A percentile compares a stretch with the other conserved stretches of the same genome.
phyloP scores from a whole-genome alignment of 805 yeast species.

The Saccharomycopsis amapae region DNA sequence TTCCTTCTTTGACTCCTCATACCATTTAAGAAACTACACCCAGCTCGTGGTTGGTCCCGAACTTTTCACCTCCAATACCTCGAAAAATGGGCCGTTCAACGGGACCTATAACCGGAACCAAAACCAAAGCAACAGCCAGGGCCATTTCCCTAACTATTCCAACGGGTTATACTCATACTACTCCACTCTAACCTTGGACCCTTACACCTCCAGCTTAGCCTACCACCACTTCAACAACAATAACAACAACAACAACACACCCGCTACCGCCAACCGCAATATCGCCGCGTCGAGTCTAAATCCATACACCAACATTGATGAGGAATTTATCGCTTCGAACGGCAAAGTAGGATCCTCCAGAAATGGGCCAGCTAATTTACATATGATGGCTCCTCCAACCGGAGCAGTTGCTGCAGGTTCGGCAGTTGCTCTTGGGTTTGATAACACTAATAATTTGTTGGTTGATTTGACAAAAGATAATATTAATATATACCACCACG shows the following conservation, averaged over 20 bases:
- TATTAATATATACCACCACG: no score
- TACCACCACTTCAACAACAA: conserved; percentile 9
- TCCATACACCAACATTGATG: conserved; percentile 6
- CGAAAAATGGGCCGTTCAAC: conserved; percentile 1
- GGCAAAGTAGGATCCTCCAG: no score
- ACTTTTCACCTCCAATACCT: conserved; percentile 20
- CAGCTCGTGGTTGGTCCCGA: conserved; percentile 19
- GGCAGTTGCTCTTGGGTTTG: neutral
- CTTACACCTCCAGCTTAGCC: conserved; percentile 14
- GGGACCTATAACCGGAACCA: conserved; percentile 1
- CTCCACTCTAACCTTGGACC: conserved; percentile 15
- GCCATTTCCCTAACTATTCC: conserved; percentile 16
- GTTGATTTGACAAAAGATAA: neutral
- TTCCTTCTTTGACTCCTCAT: conserved; percentile 21
- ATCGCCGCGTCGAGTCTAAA: neutral
- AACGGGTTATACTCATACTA: conserved; percentile 17
- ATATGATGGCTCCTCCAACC: neutral
- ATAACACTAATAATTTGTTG: neutral
- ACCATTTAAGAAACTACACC: conserved; percentile 21
- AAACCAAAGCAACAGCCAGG: conserved; percentile 2
- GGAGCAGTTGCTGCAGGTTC: neutral
- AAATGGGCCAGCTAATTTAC: neutral
- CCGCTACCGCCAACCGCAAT: neutral
- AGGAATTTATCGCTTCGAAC: conserved; percentile 4
- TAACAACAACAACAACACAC: conserved; percentile 1